These are phyloP conservation scores for Ottelia alismoides DNA, from an alignment of 106 monocot species.

Conservation along the genomic window DNA sequence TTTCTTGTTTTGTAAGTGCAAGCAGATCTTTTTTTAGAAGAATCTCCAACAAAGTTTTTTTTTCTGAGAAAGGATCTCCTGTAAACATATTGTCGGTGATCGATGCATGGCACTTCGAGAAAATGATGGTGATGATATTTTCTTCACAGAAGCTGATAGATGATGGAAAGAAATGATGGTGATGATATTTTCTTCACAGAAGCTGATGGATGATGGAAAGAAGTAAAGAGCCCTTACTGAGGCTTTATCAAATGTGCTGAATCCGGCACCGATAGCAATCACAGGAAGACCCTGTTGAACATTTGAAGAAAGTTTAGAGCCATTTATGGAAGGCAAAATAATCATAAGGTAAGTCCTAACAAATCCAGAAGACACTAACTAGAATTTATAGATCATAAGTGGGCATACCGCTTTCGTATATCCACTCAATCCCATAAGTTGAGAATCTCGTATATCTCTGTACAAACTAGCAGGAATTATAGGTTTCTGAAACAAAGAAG, in stretches of 20 bases:
- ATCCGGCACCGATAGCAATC: conserved; percentile 75
- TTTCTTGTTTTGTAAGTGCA: no score
- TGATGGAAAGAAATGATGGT: no score
- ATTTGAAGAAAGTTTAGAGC: background rate
- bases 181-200: no score
- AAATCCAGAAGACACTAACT: background rate
- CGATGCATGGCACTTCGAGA: no score
- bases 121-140: no score
- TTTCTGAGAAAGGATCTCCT: no score
- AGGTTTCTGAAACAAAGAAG: conserved; percentile 9
- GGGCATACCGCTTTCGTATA: conserved; percentile 13
- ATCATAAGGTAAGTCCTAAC: background rate
- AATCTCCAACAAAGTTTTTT: no score
- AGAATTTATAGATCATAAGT: background rate
- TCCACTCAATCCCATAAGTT: conserved; percentile 14
- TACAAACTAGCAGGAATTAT: conserved; percentile 12
- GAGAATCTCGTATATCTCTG: conserved; percentile 12
- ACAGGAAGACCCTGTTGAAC: conserved; percentile 62
- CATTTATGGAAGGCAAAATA: background rate
- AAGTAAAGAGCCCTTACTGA: conserved; percentile 44
- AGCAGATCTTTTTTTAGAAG: no score
- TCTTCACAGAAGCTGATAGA: no score
- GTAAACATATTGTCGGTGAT: no score
- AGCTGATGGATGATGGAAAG: background rate
- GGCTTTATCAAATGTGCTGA: conserved; percentile 83